A percentile compares a stretch with the other conserved stretches of the same genome.
These are phyloP conservation scores for Besnoitia besnoiti DNA, from an alignment of 169 alveolate genomes.

Conservation along the genomic window DNA sequence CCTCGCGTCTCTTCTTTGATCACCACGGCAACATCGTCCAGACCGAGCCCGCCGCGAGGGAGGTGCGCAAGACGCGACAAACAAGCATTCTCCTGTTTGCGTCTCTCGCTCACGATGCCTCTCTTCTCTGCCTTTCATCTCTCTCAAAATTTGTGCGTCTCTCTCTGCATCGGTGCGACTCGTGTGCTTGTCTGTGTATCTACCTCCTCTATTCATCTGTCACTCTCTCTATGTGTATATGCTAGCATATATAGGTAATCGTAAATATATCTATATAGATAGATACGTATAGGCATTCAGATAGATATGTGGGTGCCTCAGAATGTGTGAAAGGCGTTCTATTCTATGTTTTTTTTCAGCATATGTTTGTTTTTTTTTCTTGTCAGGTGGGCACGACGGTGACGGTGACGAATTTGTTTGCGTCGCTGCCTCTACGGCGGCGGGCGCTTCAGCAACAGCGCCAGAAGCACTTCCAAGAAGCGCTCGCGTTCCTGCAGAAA, in stretches of 20 bases:
- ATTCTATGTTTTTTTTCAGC: background rate
- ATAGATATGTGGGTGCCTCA: too few relatives aligned
- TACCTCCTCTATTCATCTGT: background rate
- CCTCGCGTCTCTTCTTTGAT: slow-evolving; percentile 75
- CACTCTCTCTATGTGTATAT: background rate
- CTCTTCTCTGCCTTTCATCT: background rate
- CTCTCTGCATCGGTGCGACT: background rate
- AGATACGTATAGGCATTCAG: too few relatives aligned
- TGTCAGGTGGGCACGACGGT: slow-evolving; percentile 70
- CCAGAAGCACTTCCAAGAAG: slow-evolving; percentile 70
- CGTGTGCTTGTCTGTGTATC: background rate
- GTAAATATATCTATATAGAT: too few relatives aligned
- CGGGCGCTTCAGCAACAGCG: slow-evolving; percentile 67
- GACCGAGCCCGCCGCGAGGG: slow-evolving; percentile 73
- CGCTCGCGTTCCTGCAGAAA: slow-evolving; percentile 69
- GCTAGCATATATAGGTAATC: background rate
- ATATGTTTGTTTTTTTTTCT: background rate
- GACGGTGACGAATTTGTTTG: slow-evolving; percentile 67
- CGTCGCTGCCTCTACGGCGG: slow-evolving; percentile 71
- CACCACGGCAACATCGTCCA: slow-evolving; percentile 71
- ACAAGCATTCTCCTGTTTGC: background rate
- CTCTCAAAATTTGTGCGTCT: background rate
- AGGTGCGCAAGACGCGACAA: slow-evolving; percentile 14
- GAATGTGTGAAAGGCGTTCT: too few relatives aligned
- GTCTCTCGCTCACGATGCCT: background rate